phyloP scores from a whole-genome alignment of 495 filamentous ascomycete species.

The Podospora conica region DNA sequence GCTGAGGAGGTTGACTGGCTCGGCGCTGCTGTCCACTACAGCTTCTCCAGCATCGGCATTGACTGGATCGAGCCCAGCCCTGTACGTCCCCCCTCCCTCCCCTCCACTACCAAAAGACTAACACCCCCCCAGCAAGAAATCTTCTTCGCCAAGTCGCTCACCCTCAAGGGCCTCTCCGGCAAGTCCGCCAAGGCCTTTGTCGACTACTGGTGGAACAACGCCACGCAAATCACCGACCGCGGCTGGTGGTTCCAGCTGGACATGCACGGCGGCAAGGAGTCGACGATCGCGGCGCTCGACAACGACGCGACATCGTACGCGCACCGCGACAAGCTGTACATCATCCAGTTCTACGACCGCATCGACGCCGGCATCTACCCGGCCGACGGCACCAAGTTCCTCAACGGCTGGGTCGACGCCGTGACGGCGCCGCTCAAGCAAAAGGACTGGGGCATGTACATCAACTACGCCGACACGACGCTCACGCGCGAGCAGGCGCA shows the following conservation, averaged over 20 bases:
- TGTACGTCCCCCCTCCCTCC: conserved; percentile 1
- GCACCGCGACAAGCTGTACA: conserved; percentile 36
- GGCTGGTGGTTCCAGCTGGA: conserved; percentile 36
- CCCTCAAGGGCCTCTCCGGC: conserved; percentile 28
- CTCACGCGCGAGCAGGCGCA: conserved; percentile 29
- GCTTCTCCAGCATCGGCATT: conserved; percentile 16
- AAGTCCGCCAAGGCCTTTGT: conserved; percentile 27
- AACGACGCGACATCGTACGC: conserved; percentile 28
- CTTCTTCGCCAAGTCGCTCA: conserved; percentile 34
- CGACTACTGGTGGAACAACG: conserved; percentile 33
- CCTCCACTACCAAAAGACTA: conserved; percentile 11
- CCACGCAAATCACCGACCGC: conserved; percentile 24
- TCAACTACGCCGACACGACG: conserved; percentile 34
- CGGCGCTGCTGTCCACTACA: conserved; percentile 30
- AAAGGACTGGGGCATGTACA: conserved; percentile 34
- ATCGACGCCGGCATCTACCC: conserved; percentile 15
- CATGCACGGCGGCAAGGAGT: conserved; percentile 34
- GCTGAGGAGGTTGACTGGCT: conserved; percentile 27
- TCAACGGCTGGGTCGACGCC: conserved; percentile 27
- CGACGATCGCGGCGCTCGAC: conserved; percentile 26
- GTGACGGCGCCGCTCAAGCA: conserved; percentile 17
- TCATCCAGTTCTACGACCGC: conserved; percentile 35
- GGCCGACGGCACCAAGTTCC: conserved; percentile 21
- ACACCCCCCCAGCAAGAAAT: conserved; percentile 28
- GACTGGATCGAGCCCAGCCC: conserved; percentile 15